phyloP scores from a whole-genome alignment of 2,329 filamentous ascomycete genomes.

The Ophiostoma sp. region DNA sequence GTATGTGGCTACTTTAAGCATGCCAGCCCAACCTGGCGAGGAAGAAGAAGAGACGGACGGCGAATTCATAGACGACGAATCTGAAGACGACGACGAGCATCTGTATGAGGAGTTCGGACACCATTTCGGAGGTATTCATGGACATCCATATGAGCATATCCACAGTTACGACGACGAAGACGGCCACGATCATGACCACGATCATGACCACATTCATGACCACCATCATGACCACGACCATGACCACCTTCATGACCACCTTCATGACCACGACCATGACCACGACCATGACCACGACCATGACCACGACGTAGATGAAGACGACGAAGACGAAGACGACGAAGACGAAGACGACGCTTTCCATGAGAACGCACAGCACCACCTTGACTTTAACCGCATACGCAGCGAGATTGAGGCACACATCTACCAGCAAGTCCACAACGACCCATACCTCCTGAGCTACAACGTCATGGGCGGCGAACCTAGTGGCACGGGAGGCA shows the following conservation, averaged over 20 bases:
- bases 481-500: neutral
- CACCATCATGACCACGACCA: conserved; percentile 22
- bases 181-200: conserved; percentile 23
- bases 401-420: neutral
- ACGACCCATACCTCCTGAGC: neutral
- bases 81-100: conserved; percentile 28
- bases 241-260: conserved; percentile 1
- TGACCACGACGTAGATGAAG: neutral
- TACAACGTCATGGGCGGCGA: neutral
- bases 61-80: neutral
- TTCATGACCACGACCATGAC: conserved; percentile 14
- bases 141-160: neutral
- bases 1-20: conserved; percentile 3
- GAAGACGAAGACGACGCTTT: neutral
- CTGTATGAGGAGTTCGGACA: conserved; percentile 13
- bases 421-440: neutral
- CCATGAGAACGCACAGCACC: conserved; percentile 10
- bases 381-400: neutral
- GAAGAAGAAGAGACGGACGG: neutral
- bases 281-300: conserved; percentile 28
- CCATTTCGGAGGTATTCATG: neutral
- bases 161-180: conserved; percentile 1
- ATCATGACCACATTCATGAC: neutral
- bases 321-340: neutral
- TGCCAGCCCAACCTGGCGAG: neutral